A percentile compares a stretch with the other conserved stretches of the same genome.
phyloP scores from a whole-genome alignment of 2,329 filamentous ascomycete genomes.

The Passalora sequoiae region DNA sequence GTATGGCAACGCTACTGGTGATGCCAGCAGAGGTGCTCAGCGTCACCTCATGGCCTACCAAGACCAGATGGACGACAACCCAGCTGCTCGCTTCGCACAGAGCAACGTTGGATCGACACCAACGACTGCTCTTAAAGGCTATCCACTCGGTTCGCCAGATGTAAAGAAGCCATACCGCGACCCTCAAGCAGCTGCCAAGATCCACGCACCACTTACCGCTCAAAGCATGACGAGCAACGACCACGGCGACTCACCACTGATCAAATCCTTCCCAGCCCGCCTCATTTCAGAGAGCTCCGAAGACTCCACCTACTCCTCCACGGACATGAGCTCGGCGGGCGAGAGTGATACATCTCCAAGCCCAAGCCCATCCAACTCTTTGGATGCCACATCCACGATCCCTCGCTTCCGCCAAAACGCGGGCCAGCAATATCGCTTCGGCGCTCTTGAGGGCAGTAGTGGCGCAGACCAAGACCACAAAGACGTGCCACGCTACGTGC shows the following conservation, averaged over 20 bases:
- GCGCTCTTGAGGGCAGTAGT: background rate
- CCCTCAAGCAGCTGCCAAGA: background rate
- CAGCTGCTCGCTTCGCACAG: background rate
- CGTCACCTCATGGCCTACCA: constrained; percentile 4
- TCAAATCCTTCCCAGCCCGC: background rate
- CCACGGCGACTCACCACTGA: background rate
- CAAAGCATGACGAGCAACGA: background rate
- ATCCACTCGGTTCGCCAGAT: background rate
- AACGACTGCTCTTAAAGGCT: background rate
- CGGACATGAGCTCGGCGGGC: background rate
- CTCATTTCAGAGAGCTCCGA: background rate
- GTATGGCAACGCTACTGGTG: background rate
- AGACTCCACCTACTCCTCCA: constrained; percentile 3
- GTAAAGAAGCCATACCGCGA: background rate
- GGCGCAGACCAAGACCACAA: background rate
- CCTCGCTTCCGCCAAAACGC: background rate
- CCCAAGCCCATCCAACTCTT: background rate
- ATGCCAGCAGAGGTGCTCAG: constrained; percentile 1
- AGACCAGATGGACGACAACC: background rate
- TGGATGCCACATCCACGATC: background rate
- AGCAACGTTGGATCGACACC: background rate
- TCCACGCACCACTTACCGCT: background rate
- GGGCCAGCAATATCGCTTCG: constrained; percentile 1
- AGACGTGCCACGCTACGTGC: background rate
- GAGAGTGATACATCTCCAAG: background rate